A percentile compares a stretch with the other conserved stretches of the same genome.
phyloP scores from a whole-genome alignment of 176 grass and related monocot genomes.

The Oryza longistaminata region DNA sequence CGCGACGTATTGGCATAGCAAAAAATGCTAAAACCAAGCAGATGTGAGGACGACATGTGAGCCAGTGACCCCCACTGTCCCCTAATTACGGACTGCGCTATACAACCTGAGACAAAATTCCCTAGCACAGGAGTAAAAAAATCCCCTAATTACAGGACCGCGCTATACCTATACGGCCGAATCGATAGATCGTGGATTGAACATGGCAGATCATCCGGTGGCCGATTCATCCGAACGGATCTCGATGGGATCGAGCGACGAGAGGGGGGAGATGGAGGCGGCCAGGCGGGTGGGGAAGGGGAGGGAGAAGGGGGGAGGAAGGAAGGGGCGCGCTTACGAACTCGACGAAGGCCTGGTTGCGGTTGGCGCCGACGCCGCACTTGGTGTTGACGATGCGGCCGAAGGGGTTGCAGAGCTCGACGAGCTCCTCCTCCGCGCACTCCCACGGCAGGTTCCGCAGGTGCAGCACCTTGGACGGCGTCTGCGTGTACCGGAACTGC shows the following conservation, averaged over 20 bases:
- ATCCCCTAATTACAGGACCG: no score
- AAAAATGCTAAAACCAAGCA: not conserved
- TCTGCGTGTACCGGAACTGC: constrained; percentile 91
- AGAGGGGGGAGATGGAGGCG: no score
- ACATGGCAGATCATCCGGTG: no score
- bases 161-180: no score
- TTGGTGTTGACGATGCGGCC: constrained; percentile 89
- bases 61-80: not conserved
- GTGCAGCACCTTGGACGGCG: constrained; percentile 94
- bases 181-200: no score
- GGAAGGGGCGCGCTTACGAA: constrained; percentile 63
- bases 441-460: constrained; percentile 96
- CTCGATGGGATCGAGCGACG: no score
- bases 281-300: not conserved
- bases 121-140: no score
- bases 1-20: not conserved
- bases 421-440: constrained; percentile 84
- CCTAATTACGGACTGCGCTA: not conserved
- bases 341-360: constrained; percentile 95
- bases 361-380: constrained; percentile 85
- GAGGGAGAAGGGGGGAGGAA: no score
- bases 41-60: not conserved
- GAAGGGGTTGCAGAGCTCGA: constrained; percentile 94
- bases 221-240: no score
- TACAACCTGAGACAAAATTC: no score